Conservation (phyloP, 208 protist genomes). For the Leishmania lainsoni region DNA sequence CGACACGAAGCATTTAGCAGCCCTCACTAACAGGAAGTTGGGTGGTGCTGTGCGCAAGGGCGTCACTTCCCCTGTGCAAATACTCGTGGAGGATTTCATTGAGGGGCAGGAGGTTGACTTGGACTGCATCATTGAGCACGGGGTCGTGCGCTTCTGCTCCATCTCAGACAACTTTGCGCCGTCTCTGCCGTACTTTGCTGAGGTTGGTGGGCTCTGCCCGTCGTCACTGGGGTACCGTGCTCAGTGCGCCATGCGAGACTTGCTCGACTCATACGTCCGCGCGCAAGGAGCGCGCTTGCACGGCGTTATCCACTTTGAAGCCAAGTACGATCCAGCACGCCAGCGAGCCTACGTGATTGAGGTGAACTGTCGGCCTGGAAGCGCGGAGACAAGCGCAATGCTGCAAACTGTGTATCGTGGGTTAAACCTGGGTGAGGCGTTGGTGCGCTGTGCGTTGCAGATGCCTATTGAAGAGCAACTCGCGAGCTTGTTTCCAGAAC, state of each 20-base stretch:
- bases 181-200: constrained; percentile 65
- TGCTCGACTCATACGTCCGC: constrained; percentile 49
- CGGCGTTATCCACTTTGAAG: constrained; percentile 84
- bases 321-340: constrained; percentile 69
- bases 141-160: constrained; percentile 53
- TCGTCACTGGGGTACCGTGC: constrained; percentile 24
- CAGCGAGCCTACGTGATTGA: constrained; percentile 71
- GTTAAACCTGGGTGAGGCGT: constrained; percentile 62
- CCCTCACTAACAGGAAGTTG: constrained; percentile 12
- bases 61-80: constrained; percentile 8
- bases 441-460: constrained; percentile 68
- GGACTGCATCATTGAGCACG: constrained; percentile 73
- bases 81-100: constrained; percentile 82
- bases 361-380: constrained; percentile 85
- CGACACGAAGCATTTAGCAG: constrained; percentile 53
- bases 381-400: constrained; percentile 79
- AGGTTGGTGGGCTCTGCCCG: constrained; percentile 71
- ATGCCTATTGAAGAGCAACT: constrained; percentile 47
- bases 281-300: constrained; percentile 39
- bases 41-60: neutral
- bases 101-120: constrained; percentile 83
- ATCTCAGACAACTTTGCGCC: constrained; percentile 83
- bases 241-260: constrained; percentile 44
- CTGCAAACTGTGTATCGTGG: constrained; percentile 58
- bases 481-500: constrained; percentile 38